Percentiles rank a stretch among this genome's conserved stretches.
These are phyloP conservation scores for Eremothecium coryli DNA, from an alignment of 1,139 yeast species.

Conservation along the genomic window DNA sequence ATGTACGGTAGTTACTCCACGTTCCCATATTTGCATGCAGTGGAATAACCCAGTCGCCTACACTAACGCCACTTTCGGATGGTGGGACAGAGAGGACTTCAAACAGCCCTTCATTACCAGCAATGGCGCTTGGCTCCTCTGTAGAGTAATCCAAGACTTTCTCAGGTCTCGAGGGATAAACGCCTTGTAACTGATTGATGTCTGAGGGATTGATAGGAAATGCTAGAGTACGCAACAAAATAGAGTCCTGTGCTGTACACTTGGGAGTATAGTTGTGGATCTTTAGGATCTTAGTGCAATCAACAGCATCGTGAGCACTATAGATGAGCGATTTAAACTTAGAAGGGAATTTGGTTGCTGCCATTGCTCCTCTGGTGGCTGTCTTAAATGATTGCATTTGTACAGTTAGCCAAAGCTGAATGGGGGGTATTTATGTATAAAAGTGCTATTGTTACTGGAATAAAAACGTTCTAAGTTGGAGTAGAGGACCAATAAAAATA, in stretches of 20 bases:
- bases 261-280: constrained; percentile 25
- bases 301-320: constrained; percentile 24
- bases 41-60: constrained; percentile 94
- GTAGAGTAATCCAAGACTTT: constrained; percentile 48
- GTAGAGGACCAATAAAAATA: too few relatives aligned
- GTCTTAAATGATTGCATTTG: constrained; percentile 4
- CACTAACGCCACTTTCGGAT: constrained; percentile 37
- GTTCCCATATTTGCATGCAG: constrained; percentile 78
- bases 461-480: too few relatives aligned
- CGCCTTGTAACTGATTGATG: constrained; percentile 85
- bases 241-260: constrained; percentile 17
- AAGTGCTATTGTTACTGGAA: too few relatives aligned
- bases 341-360: constrained; percentile 16
- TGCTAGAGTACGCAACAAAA: constrained; percentile 45
- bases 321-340: constrained; percentile 27
- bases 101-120: constrained; percentile 92
- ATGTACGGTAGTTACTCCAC: constrained; percentile 76
- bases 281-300: constrained; percentile 22
- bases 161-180: constrained; percentile 75
- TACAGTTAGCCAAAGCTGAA: background rate
- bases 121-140: constrained; percentile 58
- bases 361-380: constrained; percentile 11
- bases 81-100: constrained; percentile 71
- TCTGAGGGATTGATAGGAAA: constrained; percentile 93
- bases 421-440: too few relatives aligned